Evolutionary conservation across 148 eudicot species (phyloP), one percentile per base, ranked within the genome.

Genomic region (Arctostaphylos glauca): DNA sequence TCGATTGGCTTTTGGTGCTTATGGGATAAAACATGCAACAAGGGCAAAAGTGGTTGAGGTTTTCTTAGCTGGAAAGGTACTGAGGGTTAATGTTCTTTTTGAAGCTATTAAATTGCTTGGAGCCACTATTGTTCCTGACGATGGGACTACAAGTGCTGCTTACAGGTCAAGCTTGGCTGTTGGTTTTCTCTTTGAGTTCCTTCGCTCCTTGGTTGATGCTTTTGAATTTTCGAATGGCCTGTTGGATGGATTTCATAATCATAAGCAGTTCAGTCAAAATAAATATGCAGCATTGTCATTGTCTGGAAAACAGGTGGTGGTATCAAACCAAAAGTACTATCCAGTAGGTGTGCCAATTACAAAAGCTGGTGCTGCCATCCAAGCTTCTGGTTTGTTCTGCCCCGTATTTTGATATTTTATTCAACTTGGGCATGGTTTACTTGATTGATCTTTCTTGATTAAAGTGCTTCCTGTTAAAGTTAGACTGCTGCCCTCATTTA

Each of bases 111-210:
- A 89, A 86, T 74, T 91, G 85, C 81, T 92, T 76, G 86, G 84
- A 70, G 89, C 74, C 48, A 80, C 78, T 49, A 87, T 96, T 80
- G 92, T 91, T 38, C 94, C 97, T 82, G 90, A 91, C 80, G 87
- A 87, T 80, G 94, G 93, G 76, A 84, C 89, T 80, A 85, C 89
- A 66, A 80, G 88, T 79, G 75, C 91, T 79, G 89, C 90, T 56
- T 96, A 96, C 74, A 74, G 97, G 79, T 72, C 87, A 82, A 96
- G 98, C 86, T 90, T 96, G 87, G 98, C 96, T 46, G 93, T 88
- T 83, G 89, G 90, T 41, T 96, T 89, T 88, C 88, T 96, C 67
- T 94, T 94, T 54, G 85, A 93, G 84, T 96, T 96, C 86, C 91
- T 96, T 56, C 74, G 82, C 46, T 85, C 85, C 25, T 85, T 90